Evolutionary conservation across 1,139 yeast genomes (phyloP), one percentile per base, ranked within the genome.

Genomic region (Sugiyamaella xylanicola): DNA sequence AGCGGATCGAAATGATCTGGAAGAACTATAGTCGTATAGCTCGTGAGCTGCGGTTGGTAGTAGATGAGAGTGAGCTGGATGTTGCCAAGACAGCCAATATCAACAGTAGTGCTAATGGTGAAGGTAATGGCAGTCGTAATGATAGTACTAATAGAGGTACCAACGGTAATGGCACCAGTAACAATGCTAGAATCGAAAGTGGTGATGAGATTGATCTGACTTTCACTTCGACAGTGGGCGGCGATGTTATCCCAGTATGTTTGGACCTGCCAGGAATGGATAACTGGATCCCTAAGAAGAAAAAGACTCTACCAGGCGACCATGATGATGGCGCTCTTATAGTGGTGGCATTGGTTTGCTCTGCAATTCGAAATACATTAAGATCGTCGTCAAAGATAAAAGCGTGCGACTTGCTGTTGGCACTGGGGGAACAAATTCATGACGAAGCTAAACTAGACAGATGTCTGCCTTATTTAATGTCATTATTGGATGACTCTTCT

Each of bases 361-460:
- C 95, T 1, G 77, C 86, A 5, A 68, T 87, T 32, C 78, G 91
- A 59, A 82, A 87, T 54, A 78, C 91, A 0, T 79, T 80, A 8
- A 81, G 82, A 29, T 84, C 90, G 0, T 70, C 80, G 0, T 82
- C 86, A 27, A 80, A 90, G 62, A 69, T 86, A 3, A 82, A 82
- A 64, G 95, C 93, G 0, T 79, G 95, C 62, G 95, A 91, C 64
- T 71, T 92, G 55, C 79, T 93, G 2, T 69, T 90, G 11, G 90
- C 90, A 0, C 75, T 93, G 15, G 83, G 95, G 0, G 96, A 89
- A 66, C 79, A 84, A 58, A 76, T 90, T 2, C 81, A 82, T 42
- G 98, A 93, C 66, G 96, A 88, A 56, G 86, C 86, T 19, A 92
- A 91, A 66, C 74, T 93, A 47, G 98, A 93, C 68, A 74, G 97